Percentiles rank a stretch among this genome's conserved stretches.
Conservation (phyloP, 2,329 filamentous ascomycete genomes). For the Lachnellula suecica region DNA sequence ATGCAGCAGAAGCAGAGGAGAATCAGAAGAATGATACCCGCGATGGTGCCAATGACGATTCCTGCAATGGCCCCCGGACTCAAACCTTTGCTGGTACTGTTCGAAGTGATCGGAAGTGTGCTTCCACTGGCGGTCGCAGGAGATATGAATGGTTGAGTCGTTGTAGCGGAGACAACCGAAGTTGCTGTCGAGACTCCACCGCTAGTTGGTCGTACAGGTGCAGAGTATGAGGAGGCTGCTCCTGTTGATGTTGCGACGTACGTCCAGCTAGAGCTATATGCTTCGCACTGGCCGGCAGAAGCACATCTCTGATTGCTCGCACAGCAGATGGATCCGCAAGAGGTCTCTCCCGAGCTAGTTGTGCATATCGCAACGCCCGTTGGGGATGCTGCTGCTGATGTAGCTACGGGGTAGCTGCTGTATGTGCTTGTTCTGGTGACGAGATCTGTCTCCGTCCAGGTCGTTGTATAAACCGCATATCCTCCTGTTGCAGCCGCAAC, state of each 20-base stretch:
- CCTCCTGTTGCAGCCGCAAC: slow-evolving; percentile 34
- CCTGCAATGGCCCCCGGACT: slow-evolving; percentile 76
- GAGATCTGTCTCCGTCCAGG: slow-evolving; percentile 56
- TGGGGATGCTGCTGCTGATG: slow-evolving; percentile 6
- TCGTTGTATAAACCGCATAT: slow-evolving; percentile 37
- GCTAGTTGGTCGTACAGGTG: slow-evolving; percentile 52
- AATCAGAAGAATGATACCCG: slow-evolving; percentile 64
- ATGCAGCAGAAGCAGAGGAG: slow-evolving; percentile 76
- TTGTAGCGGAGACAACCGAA: slow-evolving; percentile 49
- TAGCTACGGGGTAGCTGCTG: slow-evolving; percentile 41
- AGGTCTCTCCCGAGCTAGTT: slow-evolving; percentile 52
- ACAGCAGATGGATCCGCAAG: slow-evolving; percentile 72
- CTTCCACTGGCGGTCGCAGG: slow-evolving; percentile 52
- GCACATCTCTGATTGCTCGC: slow-evolving; percentile 68
- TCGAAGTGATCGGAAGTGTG: slow-evolving; percentile 20
- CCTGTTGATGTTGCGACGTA: slow-evolving; percentile 33
- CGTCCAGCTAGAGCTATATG: slow-evolving; percentile 27
- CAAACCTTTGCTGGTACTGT: slow-evolving; percentile 39
- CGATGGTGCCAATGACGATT: slow-evolving; percentile 73
- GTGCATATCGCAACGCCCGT: slow-evolving; percentile 46
- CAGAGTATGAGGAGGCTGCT: slow-evolving; percentile 28
- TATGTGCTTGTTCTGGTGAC: slow-evolving; percentile 56
- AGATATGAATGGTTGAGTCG: slow-evolving; percentile 47
- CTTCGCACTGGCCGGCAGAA: slow-evolving; percentile 19
- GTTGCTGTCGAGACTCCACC: slow-evolving; percentile 49